Evolutionary conservation across 176 grass and related monocot genomes (phyloP), one percentile per base, ranked within the genome.

Genomic region (Paspalum notatum): DNA sequence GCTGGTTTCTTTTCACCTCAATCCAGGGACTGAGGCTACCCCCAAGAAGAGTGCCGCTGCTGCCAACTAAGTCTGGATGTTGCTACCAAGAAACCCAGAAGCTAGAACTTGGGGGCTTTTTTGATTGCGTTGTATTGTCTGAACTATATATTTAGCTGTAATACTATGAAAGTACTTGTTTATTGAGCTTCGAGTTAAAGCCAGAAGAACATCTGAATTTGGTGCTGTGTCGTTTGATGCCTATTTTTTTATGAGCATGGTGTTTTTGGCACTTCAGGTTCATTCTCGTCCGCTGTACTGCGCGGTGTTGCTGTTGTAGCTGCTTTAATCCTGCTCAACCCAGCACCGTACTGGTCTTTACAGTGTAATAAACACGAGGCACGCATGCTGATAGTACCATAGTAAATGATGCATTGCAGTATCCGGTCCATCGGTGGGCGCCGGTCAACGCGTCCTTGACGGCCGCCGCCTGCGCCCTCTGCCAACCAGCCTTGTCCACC

Each of bases 21-120:
- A 79, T 54, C 42, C 80, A 97, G 91, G 94, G 1, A 94, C 89
- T 12, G 83, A 90, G 77, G 91, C 94, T 83, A 60, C 90, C 24
- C 83, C 94, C 2, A 94, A 81, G 85, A 97, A 97, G 83, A 90
- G 22, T 24, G 77, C 82, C 25, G 80, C 82, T 0, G 27, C 61
- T 8, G 14, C 27, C 27, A 63, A 63, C 61, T 63, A 63, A 63
- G 0, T 38, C 27, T 63, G 5, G 12, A 63, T 38, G 6, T 38
- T 38, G 61, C 61, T 13, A 37, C 37, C 26, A 17, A 17, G 37
- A 26, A 63, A 63, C 61, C 13, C 7, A 63, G 5, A 38, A 17
- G 27, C 61, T 62, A 62, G 60, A 62, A 62, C 4, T 25, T 59
- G 22, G 57, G 42, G 10, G 32, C 12, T 37, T 62, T 62, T 62